phyloP scores from a whole-genome alignment of 352 stramenopile genomes.

The Lagenidium sp. region DNA sequence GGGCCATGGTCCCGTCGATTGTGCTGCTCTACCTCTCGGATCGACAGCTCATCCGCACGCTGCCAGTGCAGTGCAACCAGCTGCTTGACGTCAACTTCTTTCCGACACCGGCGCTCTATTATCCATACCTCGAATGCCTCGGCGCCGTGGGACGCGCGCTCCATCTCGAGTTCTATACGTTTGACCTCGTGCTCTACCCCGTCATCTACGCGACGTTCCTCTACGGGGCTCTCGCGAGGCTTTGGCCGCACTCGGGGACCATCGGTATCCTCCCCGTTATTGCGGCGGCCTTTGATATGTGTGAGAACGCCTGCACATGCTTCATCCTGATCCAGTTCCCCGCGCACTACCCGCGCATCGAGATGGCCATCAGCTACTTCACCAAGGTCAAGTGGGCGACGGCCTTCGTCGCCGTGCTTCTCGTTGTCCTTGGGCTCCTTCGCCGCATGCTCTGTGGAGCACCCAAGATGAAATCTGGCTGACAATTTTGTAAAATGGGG shows the following conservation, averaged over 20 bases:
- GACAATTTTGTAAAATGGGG: too few species aligned
- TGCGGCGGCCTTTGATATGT: constrained; percentile 2
- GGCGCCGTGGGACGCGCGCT: constrained; percentile 11
- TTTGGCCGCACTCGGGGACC: constrained; percentile 4
- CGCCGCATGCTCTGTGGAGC: too few species aligned
- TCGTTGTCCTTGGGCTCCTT: too few species aligned
- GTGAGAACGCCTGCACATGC: constrained; percentile 10
- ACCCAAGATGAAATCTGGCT: too few species aligned
- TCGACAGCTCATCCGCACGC: constrained; percentile 4
- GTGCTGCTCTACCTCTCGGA: constrained; percentile 12
- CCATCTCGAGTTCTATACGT: constrained; percentile 17
- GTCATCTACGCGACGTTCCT: constrained; percentile 16
- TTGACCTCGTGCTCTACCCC: constrained; percentile 20
- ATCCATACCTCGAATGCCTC: constrained; percentile 18
- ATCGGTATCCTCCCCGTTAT: constrained; percentile 2
- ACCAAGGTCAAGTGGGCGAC: constrained; percentile 2
- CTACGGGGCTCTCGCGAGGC: constrained; percentile 4
- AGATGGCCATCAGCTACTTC: constrained; percentile 2
- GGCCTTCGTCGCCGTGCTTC: neutral
- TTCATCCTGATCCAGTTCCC: constrained; percentile 9
- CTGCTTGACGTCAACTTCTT: constrained; percentile 16
- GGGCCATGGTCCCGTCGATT: constrained; percentile 14
- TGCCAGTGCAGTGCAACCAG: constrained; percentile 11
- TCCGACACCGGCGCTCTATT: constrained; percentile 5
- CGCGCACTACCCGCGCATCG: neutral